Conservation (phyloP, 345 rosid genomes). For the Abelmoschus esculentus region DNA sequence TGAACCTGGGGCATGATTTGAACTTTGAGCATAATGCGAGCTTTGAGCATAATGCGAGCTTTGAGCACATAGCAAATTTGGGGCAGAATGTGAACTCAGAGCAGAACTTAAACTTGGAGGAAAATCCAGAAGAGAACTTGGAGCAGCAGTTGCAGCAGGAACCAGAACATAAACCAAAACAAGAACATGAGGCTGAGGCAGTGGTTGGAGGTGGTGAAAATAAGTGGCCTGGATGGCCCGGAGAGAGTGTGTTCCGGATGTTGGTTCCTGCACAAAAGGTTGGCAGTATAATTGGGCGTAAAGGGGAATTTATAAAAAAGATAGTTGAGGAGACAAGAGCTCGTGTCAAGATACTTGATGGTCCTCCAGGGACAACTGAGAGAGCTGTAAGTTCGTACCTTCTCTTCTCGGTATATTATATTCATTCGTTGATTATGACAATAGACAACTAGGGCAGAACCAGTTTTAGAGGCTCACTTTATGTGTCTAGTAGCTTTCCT, state of each 20-base stretch:
- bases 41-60: background rate
- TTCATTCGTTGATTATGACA: background rate
- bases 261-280: constrained; percentile 97
- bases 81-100: background rate
- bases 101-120: constrained; percentile 9
- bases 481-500: background rate
- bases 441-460: constrained; percentile 7
- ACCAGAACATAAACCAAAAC: constrained; percentile 19
- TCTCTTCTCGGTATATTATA: background rate
- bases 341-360: constrained; percentile 93
- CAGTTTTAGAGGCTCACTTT: background rate
- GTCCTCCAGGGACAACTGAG: constrained; percentile 99
- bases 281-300: constrained; percentile 97
- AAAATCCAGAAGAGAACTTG: constrained; percentile 2
- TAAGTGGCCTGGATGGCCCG: constrained; percentile 99
- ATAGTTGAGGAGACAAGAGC: constrained; percentile 98
- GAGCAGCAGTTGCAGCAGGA: constrained; percentile 21
- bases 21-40: background rate
- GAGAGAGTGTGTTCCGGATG: constrained; percentile 97
- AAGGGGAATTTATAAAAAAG: constrained; percentile 93
- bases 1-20: background rate
- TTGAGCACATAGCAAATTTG: background rate
- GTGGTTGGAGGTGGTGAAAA: constrained; percentile 52
- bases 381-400: constrained; percentile 79
- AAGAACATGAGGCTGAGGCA: constrained; percentile 28